phyloP scores from a whole-genome alignment of 2,329 filamentous ascomycete genomes.

The Xylaria sp. region DNA sequence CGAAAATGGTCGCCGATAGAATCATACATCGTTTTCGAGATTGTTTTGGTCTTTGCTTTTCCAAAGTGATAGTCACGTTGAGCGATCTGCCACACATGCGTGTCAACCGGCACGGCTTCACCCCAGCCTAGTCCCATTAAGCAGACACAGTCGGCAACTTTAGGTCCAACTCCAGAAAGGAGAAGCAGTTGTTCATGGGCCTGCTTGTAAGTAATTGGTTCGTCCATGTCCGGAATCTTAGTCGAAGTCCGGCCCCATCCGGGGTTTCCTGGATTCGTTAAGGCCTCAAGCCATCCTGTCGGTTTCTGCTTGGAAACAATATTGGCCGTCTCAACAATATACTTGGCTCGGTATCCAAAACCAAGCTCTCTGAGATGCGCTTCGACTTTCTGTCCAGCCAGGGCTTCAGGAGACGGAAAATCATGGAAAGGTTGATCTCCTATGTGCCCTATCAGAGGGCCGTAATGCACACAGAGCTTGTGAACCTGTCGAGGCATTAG shows the following conservation, averaged over 20 bases:
- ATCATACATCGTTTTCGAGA: slow-evolving; percentile 85
- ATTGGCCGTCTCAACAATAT: slow-evolving; percentile 78
- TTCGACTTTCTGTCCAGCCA: slow-evolving; percentile 74
- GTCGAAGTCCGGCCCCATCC: slow-evolving; percentile 46
- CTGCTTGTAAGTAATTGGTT: slow-evolving; percentile 60
- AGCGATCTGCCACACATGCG: slow-evolving; percentile 98
- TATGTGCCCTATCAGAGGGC: slow-evolving; percentile 65
- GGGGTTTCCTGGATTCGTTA: slow-evolving; percentile 72
- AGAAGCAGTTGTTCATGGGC: slow-evolving; percentile 76
- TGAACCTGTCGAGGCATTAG: slow-evolving; percentile 52
- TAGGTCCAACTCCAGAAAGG: slow-evolving; percentile 87
- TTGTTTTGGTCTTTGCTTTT: slow-evolving; percentile 72
- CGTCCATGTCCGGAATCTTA: slow-evolving; percentile 40
- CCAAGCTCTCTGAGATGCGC: slow-evolving; percentile 72
- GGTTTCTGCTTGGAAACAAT: slow-evolving; percentile 65
- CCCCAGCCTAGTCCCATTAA: slow-evolving; percentile 96
- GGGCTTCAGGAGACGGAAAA: slow-evolving; percentile 70
- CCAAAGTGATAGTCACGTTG: slow-evolving; percentile 93
- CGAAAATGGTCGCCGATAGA: slow-evolving; percentile 88
- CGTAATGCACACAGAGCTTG: slow-evolving; percentile 84
- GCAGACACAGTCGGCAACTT: slow-evolving; percentile 94
- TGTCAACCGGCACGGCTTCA: slow-evolving; percentile 92
- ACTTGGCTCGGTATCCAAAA: slow-evolving; percentile 92
- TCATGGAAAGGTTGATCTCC: slow-evolving; percentile 73
- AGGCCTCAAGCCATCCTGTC: slow-evolving; percentile 65